Evolutionary conservation across 495 filamentous ascomycete species (phyloP).

Genomic region (Annulohypoxylon bovei): DNA sequence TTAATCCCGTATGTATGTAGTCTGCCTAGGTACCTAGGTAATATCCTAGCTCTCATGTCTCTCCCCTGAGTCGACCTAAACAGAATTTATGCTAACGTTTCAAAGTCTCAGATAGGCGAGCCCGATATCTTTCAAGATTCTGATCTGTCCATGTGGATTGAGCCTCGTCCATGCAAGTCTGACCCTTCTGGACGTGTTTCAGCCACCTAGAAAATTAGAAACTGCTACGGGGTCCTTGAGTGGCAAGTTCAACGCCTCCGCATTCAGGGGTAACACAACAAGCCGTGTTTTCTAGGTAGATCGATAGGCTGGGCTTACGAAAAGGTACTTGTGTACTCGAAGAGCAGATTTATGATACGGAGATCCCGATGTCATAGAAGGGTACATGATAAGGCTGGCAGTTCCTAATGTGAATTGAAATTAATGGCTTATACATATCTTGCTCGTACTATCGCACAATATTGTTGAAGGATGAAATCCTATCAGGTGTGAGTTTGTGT

Average conservation of each 20-base stretch:
- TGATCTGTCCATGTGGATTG: conserved; percentile 20
- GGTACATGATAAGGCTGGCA: not conserved
- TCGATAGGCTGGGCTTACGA: not conserved
- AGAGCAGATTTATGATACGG: not conserved
- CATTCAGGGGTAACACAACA: not conserved
- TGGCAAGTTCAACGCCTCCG: not conserved
- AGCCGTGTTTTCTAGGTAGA: not conserved
- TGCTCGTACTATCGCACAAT: not conserved
- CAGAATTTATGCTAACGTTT: not conserved
- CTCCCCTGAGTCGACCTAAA: not conserved
- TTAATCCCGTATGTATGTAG: conserved; percentile 11
- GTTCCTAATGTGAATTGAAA: not conserved
- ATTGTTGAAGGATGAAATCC: not conserved
- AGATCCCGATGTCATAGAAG: not conserved
- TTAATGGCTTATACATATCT: conserved; percentile 1
- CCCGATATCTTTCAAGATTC: conserved; percentile 10
- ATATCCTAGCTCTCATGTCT: not conserved
- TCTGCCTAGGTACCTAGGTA: no score
- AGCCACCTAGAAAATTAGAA: conserved; percentile 20
- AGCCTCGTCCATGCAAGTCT: conserved; percentile 1
- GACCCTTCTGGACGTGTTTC: conserved; percentile 5
- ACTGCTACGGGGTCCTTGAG: not conserved
- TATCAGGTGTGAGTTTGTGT: not conserved
- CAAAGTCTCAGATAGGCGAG: conserved; percentile 30
- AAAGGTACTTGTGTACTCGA: not conserved